Percentiles rank a stretch among this genome's conserved stretches.
Evolutionary conservation across 2,329 filamentous ascomycete species (phyloP).

Genomic region (Colletotrichum plurivorum): DNA sequence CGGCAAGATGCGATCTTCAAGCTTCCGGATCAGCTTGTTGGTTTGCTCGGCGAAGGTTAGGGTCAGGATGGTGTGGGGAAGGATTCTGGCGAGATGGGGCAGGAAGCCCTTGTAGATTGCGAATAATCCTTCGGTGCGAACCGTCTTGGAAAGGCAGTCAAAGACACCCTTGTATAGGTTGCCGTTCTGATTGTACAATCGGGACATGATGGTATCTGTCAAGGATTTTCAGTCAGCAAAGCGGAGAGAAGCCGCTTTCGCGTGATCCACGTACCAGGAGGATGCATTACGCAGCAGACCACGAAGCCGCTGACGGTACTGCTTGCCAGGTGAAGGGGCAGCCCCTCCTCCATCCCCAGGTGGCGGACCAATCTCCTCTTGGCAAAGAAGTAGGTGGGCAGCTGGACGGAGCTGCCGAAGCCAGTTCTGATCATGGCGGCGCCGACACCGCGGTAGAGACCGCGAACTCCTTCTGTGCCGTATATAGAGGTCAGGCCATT

Average conservation of each 20-base stretch:
- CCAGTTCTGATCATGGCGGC: conserved; percentile 97
- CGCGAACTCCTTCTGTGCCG: conserved; percentile 79
- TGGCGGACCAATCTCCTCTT: conserved; percentile 89
- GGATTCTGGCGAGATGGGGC: conserved; percentile 91
- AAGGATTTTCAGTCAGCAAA: conserved; percentile 23
- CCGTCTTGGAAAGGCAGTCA: conserved; percentile 91
- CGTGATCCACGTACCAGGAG: conserved; percentile 75
- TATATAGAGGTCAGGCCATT: conserved; percentile 90
- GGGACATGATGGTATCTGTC: conserved; percentile 95
- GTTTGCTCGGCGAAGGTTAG: conserved; percentile 96
- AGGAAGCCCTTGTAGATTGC: conserved; percentile 99
- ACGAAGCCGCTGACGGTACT: conserved; percentile 94
- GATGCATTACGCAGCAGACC: conserved; percentile 98
- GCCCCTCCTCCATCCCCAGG: conserved; percentile 90
- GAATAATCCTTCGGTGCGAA: conserved; percentile 90
- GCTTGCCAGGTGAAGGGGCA: conserved; percentile 88
- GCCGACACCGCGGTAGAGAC: conserved; percentile 90
- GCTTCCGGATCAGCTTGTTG: conserved; percentile 87
- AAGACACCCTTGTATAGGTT: conserved; percentile 96
- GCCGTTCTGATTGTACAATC: conserved; percentile 98
- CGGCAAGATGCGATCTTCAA: conserved; percentile 75
- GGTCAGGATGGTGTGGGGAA: conserved; percentile 96
- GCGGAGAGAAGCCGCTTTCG: neutral
- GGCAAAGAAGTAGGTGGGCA: conserved; percentile 98
- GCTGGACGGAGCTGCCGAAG: conserved; percentile 94